phyloP scores from a whole-genome alignment of 371 early-diverging fungal genomes.

The Mucor mucedo region DNA sequence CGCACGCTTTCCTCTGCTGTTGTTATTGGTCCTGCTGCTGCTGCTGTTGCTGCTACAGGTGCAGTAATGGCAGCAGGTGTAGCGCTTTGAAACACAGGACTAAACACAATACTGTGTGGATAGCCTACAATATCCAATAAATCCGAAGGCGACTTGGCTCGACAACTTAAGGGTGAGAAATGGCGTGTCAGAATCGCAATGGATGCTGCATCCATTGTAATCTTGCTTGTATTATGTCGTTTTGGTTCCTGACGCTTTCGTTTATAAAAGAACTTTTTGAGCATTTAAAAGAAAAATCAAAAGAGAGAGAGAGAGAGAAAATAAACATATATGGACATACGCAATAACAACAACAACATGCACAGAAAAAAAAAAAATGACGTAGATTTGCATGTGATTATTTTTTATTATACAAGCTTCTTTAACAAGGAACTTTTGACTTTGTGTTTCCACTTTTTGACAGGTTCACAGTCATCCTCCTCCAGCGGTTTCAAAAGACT shows the following conservation, averaged over 20 bases:
- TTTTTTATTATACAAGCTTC: constrained; percentile 9
- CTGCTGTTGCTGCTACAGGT: background rate
- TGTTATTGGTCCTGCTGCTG: no score
- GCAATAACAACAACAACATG: background rate
- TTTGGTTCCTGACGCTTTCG: constrained; percentile 16
- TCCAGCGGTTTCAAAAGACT: background rate
- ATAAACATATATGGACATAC: background rate
- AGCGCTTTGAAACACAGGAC: background rate
- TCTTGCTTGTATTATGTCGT: constrained; percentile 12
- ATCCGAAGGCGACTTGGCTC: constrained; percentile 36
- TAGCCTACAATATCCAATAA: constrained; percentile 33
- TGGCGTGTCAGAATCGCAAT: constrained; percentile 23
- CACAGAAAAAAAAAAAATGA: background rate
- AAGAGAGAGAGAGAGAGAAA: background rate
- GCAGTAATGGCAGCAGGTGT: no score
- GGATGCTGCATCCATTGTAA: constrained; percentile 26
- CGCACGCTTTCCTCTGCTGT: no score
- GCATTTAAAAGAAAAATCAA: background rate
- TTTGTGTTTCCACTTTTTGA: constrained; percentile 20
- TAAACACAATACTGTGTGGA: constrained; percentile 20
- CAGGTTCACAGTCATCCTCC: background rate
- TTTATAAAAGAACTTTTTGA: constrained; percentile 14
- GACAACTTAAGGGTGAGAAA: constrained; percentile 28
- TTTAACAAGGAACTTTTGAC: constrained; percentile 15
- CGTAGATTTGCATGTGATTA: background rate